Evolutionary conservation across 768 basidiomycete species (phyloP).

Genomic region (Postia placenta): DNA sequence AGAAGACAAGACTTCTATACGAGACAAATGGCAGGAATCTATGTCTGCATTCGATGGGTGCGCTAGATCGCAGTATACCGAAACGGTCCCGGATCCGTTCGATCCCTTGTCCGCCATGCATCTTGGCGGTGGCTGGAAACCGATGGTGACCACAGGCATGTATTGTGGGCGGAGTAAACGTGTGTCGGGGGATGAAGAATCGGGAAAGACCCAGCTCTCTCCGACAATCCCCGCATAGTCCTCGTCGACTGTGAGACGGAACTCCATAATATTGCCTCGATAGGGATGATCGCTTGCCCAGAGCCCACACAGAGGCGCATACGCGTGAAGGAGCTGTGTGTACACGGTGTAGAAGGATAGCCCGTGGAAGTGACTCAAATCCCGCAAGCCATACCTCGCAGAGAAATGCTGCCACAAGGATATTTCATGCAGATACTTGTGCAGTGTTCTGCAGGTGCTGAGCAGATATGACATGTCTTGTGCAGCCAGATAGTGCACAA

Average conservation of each 20-base stretch:
- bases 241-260: slow-evolving; percentile 9
- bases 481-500: slow-evolving; percentile 4
- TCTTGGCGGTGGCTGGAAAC: slow-evolving; percentile 5
- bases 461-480: slow-evolving; percentile 9
- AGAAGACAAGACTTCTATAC: slow-evolving; percentile 1
- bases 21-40: not conserved
- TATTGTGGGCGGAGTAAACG: slow-evolving; percentile 4
- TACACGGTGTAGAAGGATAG: slow-evolving; percentile 10
- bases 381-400: slow-evolving; percentile 9
- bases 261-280: slow-evolving; percentile 16
- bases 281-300: slow-evolving; percentile 18
- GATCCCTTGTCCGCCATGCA: not conserved
- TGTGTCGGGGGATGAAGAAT: not conserved
- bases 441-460: slow-evolving; percentile 10
- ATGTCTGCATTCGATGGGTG: not conserved
- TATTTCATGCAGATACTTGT: slow-evolving; percentile 4
- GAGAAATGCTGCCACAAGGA: slow-evolving; percentile 11
- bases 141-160: slow-evolving; percentile 8
- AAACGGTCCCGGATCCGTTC: not conserved
- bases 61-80: not conserved
- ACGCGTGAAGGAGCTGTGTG: slow-evolving; percentile 13
- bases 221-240: slow-evolving; percentile 15
- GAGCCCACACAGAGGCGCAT: slow-evolving; percentile 12
- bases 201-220: slow-evolving; percentile 12
- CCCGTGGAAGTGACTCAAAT: slow-evolving; percentile 4